Conservation (phyloP, 2,329 filamentous ascomycete species). For the Orbilia quercus region DNA sequence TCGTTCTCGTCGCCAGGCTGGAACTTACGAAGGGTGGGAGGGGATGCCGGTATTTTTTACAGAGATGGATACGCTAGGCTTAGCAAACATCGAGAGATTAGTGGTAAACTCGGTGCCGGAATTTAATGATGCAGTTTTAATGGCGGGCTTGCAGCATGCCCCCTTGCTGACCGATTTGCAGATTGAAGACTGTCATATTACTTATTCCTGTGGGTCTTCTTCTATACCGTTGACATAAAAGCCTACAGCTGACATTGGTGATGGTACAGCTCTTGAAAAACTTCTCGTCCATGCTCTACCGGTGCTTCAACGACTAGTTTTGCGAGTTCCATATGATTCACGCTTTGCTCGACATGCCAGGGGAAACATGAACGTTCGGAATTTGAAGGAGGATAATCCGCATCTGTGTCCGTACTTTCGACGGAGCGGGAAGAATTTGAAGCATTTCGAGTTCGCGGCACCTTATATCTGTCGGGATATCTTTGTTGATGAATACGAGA, state of each 20-base stretch:
- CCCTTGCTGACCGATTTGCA: constrained; percentile 57
- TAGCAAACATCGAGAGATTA: constrained; percentile 58
- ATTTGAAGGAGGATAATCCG: constrained; percentile 41
- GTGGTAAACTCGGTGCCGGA: constrained; percentile 58
- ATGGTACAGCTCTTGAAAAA: constrained; percentile 36
- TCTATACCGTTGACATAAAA: not conserved
- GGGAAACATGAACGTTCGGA: constrained; percentile 47
- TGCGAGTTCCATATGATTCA: constrained; percentile 54
- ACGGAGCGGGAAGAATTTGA: constrained; percentile 56
- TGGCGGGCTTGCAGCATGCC: constrained; percentile 57
- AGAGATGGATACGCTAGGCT: constrained; percentile 53
- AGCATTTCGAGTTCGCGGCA: constrained; percentile 57
- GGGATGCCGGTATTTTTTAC: constrained; percentile 42
- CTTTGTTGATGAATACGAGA: constrained; percentile 57
- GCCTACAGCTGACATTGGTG: constrained; percentile 3
- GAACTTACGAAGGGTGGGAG: constrained; percentile 32
- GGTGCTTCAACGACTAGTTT: constrained; percentile 56
- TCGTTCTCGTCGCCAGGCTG: constrained; percentile 12
- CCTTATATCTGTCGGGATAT: constrained; percentile 59
- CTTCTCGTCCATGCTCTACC: constrained; percentile 55
- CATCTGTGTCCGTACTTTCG: constrained; percentile 59
- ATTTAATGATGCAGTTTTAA: constrained; percentile 58
- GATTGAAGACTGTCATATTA: constrained; percentile 54
- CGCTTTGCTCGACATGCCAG: constrained; percentile 57
- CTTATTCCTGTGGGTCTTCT: constrained; percentile 53